Percentiles rank a stretch among this genome's conserved stretches.
These are phyloP conservation scores for Elsinoe australis DNA, from an alignment of 2,329 filamentous ascomycete genomes.

Conservation along the genomic window DNA sequence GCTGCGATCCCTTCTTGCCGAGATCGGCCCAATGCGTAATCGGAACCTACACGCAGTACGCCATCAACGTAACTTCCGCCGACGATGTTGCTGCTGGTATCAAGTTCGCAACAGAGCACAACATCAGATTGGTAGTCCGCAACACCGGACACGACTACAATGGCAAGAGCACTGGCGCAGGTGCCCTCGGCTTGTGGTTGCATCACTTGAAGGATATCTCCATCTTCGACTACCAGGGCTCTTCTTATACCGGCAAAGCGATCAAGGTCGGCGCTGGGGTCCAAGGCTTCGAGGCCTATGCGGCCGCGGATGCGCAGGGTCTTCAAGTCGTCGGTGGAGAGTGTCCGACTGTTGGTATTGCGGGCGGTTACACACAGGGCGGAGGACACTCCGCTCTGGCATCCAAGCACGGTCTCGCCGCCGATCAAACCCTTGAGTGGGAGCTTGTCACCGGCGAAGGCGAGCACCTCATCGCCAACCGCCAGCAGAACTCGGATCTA, in stretches of 20 bases:
- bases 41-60: slow-evolving; percentile 37
- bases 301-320: slow-evolving; percentile 38
- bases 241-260: slow-evolving; percentile 29
- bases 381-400: slow-evolving; percentile 52
- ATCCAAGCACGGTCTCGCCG: slow-evolving; percentile 50
- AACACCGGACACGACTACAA: slow-evolving; percentile 40
- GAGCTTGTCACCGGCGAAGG: slow-evolving; percentile 45
- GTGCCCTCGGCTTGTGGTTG: slow-evolving; percentile 51
- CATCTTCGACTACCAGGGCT: slow-evolving; percentile 35
- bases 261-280: slow-evolving; percentile 51
- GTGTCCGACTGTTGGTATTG: slow-evolving; percentile 49
- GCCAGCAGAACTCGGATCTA: slow-evolving; percentile 45
- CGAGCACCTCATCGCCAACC: slow-evolving; percentile 42
- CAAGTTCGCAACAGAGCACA: slow-evolving; percentile 40
- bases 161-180: slow-evolving; percentile 56
- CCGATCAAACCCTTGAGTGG: slow-evolving; percentile 50
- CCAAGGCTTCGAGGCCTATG: slow-evolving; percentile 44
- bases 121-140: slow-evolving; percentile 44
- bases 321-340: slow-evolving; percentile 50
- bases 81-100: slow-evolving; percentile 25
- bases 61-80: slow-evolving; percentile 26
- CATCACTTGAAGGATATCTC: slow-evolving; percentile 46
- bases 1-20: slow-evolving; percentile 37
- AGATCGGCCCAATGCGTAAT: slow-evolving; percentile 33
- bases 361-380: slow-evolving; percentile 54